A percentile compares a stretch with the other conserved stretches of the same genome.
phyloP scores from a whole-genome alignment of 2,329 filamentous ascomycete species.

The Tolypocladium album region DNA sequence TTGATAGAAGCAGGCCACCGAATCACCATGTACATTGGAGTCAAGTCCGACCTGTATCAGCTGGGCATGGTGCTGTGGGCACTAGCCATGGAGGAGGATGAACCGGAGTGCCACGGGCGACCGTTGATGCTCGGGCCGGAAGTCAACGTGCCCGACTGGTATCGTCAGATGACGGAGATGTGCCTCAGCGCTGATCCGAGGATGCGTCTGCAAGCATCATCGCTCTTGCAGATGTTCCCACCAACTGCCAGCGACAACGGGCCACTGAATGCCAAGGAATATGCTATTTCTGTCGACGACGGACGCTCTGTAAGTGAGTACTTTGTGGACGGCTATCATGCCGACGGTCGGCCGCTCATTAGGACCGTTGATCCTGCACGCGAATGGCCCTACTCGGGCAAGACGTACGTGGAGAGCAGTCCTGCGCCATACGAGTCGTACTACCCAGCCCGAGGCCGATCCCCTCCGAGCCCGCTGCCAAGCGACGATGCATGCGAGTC shows the following conservation, averaged over 20 bases:
- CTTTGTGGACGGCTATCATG: slow-evolving; percentile 22
- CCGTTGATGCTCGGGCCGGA: slow-evolving; percentile 53
- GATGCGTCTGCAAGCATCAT: slow-evolving; percentile 59
- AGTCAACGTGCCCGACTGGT: slow-evolving; percentile 66
- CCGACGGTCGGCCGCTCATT: slow-evolving; percentile 22
- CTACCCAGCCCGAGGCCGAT: slow-evolving; percentile 39
- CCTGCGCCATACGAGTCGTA: slow-evolving; percentile 28
- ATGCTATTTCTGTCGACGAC: slow-evolving; percentile 29
- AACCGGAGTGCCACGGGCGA: slow-evolving; percentile 69
- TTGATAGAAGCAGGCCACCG: slow-evolving; percentile 82
- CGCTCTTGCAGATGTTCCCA: slow-evolving; percentile 62
- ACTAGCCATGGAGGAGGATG: slow-evolving; percentile 75
- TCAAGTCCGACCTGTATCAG: slow-evolving; percentile 94
- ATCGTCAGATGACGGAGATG: slow-evolving; percentile 59
- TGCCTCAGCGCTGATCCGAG: slow-evolving; percentile 70
- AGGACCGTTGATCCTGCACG: slow-evolving; percentile 29
- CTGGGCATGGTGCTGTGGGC: slow-evolving; percentile 97
- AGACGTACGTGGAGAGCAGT: slow-evolving; percentile 24
- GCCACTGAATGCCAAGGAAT: slow-evolving; percentile 9
- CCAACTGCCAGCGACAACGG: slow-evolving; percentile 6
- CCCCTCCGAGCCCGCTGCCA: slow-evolving; percentile 40
- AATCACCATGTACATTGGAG: slow-evolving; percentile 94
- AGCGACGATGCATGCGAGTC: slow-evolving; percentile 28
- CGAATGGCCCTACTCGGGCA: slow-evolving; percentile 32
- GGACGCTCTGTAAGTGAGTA: slow-evolving; percentile 27